Evolutionary conservation across 148 eudicot species (phyloP), one percentile per base, ranked within the genome.

Genomic region (Rheum nobile): DNA sequence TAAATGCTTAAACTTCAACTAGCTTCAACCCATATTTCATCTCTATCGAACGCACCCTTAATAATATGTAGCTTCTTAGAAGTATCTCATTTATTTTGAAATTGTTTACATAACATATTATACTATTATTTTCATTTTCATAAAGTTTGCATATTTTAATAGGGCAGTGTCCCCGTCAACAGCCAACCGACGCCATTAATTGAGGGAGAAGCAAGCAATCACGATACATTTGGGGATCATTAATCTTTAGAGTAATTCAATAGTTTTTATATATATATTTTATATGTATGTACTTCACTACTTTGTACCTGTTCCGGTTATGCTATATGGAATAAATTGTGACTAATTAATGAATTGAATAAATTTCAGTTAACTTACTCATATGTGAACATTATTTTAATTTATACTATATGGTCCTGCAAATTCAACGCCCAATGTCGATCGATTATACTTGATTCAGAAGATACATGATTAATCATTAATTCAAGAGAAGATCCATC

Each of bases 191-290:
- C 37, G 69, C 22, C 69, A 63, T 63, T 63, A 32, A 63, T 63
- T 63, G 69, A 63, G 69, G 69, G 39, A 63, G 5, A 63, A 63
- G 68, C 19, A 63, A 63, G 68, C 68, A 63, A 63, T 63, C n/a
- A 63, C 69, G 9, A 32, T 6, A 63, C 22, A 57, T 57, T 57
- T 57, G 32, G 65, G 65, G 65, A 57, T 55, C 65, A 55, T 55
- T 55, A 55, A 24, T 24, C 12, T 24, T 55, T 55, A 24, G 2
- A 55, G 31, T 55, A 52, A 55, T 55, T 4, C 0, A 24, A 22
- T 63, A 63, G 11, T 26, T 59, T 26, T 4, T 35, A 4, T 35
- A 1, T 28, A 59, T 29, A 28, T 26, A 1, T 26, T 59, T 26
- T 24, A 28, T 54, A 26, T 24, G 32, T 11, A 31, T 31, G 38